Conservation (phyloP, 225 moss, liverwort and hornwort species). For the Physcomitrellopsis africana region DNA sequence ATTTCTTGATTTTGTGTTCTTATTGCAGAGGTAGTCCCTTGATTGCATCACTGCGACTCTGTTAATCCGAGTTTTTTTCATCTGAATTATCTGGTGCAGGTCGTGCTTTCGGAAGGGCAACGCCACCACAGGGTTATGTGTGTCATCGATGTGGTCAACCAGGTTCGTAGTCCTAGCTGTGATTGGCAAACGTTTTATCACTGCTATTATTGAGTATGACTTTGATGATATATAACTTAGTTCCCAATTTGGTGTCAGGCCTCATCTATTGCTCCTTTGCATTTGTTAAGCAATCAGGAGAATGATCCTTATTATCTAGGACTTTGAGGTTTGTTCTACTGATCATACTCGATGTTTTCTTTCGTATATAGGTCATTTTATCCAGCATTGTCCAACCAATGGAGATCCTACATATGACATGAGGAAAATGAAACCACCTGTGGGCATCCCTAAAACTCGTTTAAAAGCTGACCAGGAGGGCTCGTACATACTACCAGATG, state of each 20-base stretch:
- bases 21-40: slow-evolving; percentile 3
- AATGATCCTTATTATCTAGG: slow-evolving; percentile 10
- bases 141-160: slow-evolving; percentile 99
- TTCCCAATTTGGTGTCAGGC: neutral
- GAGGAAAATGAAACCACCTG: slow-evolving; percentile 93
- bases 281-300: neutral
- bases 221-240: neutral
- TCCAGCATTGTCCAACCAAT: slow-evolving; percentile 98
- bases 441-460: slow-evolving; percentile 94
- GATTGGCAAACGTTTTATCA: neutral
- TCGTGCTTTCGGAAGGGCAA: slow-evolving; percentile 88
- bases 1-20: neutral
- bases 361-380: slow-evolving; percentile 78
- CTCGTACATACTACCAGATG: slow-evolving; percentile 89
- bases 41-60: slow-evolving; percentile 8
- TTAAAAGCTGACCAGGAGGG: slow-evolving; percentile 95
- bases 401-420: slow-evolving; percentile 97
- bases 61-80: neutral
- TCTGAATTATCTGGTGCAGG: slow-evolving; percentile 46
- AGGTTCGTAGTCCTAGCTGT: slow-evolving; percentile 51
- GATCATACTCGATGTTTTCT: slow-evolving; percentile 8
- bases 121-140: slow-evolving; percentile 96
- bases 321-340: neutral
- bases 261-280: neutral
- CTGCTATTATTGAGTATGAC: neutral